Evolutionary conservation across 2,329 filamentous ascomycete genomes (phyloP), one percentile per base, ranked within the genome.

Genomic region (Grosmannia penicillata): DNA sequence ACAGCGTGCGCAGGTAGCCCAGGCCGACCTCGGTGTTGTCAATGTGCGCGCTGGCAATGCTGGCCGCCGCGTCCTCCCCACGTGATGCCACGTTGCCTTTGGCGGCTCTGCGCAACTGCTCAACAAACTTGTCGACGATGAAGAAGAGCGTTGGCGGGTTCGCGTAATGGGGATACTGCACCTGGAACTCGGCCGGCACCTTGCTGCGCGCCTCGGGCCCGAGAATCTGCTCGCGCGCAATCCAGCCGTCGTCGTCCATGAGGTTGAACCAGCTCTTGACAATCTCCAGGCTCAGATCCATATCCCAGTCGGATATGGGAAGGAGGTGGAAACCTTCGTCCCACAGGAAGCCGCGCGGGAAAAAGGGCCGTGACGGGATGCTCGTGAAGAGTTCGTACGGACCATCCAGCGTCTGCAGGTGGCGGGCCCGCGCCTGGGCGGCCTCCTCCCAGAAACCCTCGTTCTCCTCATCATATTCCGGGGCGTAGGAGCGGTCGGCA

Each of bases 241-340:
- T 96, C 91, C 91, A 98, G 38, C 91, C 91, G 55, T 96, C 86
- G 14, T 91, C 82, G 48, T 98, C 91, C 73, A 96, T 94, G 15
- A 93, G 72, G 46, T 79, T 85, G 62, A 93, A 93, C 91, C 91
- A 98, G 59, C 84, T 94, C 61, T 81, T 83, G 45, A 96, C 72
- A 47, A 98, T 85, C 45, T 95, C 85, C 23, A 81, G 63, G 4
- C 83, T 78, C 37, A 96, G 69, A 52, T 95, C 87, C 37, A 86
- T 75, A 54, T 98, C 91, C 82, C 87, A 98, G 47, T 98, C 89
- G 17, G 85, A 72, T 38, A 98, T 78, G 2, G 87, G 87, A 34
- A 94, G 65, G 26, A 98, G 66, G 53, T 98, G 91, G 60, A 96
- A 98, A 1, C 91, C 91, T 57, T 98, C 91, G 51, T 98, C 91